phyloP scores from a whole-genome alignment of 495 filamentous ascomycete genomes.

The Lasiosphaeriaceae sp. region DNA sequence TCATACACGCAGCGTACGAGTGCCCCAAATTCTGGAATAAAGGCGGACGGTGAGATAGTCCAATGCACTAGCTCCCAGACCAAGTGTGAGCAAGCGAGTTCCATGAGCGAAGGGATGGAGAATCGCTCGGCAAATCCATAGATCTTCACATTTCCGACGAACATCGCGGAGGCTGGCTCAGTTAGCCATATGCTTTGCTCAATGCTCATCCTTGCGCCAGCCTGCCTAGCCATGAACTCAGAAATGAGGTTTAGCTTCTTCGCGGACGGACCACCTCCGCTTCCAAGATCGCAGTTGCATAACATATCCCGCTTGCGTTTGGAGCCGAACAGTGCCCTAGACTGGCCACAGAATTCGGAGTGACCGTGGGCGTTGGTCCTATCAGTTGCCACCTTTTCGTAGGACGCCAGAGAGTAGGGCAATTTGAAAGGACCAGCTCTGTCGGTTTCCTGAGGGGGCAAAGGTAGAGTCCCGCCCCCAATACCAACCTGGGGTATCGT shows the following conservation, averaged over 20 bases:
- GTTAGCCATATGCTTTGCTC: not conserved
- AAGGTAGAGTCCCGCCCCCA: too few relatives aligned
- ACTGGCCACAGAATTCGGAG: too few relatives aligned
- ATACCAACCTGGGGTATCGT: too few relatives aligned
- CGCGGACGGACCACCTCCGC: not conserved
- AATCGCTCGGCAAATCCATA: not conserved
- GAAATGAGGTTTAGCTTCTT: not conserved
- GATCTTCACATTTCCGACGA: not conserved
- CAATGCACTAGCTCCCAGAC: not conserved
- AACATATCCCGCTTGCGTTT: too few relatives aligned
- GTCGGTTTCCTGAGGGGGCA: too few relatives aligned
- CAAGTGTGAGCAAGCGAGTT: not conserved
- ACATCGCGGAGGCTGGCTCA: not conserved
- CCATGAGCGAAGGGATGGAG: not conserved
- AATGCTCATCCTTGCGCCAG: not conserved
- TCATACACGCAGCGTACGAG: not conserved
- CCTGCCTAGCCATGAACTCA: not conserved
- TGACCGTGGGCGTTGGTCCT: too few relatives aligned
- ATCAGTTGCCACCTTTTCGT: too few relatives aligned
- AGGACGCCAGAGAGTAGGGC: too few relatives aligned
- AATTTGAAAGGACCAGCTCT: too few relatives aligned
- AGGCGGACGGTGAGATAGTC: not conserved
- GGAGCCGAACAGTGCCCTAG: too few relatives aligned
- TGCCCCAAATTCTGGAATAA: not conserved
- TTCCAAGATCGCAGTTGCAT: too few relatives aligned